These are phyloP conservation scores for Drosera capensis DNA, from an alignment of 148 eudicot species.

Conservation along the genomic window DNA sequence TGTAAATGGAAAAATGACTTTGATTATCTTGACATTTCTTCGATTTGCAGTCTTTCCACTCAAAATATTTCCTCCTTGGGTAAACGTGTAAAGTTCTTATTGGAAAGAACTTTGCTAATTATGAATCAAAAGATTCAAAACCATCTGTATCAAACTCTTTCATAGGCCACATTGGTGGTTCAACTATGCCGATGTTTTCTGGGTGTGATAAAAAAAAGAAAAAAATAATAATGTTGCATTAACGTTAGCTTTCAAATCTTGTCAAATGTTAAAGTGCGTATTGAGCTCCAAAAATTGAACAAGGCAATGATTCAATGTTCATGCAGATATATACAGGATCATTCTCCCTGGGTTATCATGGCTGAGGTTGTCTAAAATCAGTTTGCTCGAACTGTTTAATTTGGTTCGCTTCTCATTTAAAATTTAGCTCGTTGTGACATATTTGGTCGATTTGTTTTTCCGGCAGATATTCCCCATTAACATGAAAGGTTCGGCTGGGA, in stretches of 20 bases:
- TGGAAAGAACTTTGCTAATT: too few species aligned
- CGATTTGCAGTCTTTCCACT: background rate
- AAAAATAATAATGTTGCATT: too few species aligned
- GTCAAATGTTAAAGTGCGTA: background rate
- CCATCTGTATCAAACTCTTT: too few species aligned
- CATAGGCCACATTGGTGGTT: too few species aligned
- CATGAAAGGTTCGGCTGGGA: constrained; percentile 76
- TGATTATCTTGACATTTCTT: background rate
- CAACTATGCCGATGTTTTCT: too few species aligned
- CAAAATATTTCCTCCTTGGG: background rate
- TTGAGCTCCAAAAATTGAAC: background rate
- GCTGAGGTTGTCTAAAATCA: constrained; percentile 52
- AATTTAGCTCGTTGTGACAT: background rate
- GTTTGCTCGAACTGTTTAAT: background rate
- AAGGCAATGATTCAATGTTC: background rate
- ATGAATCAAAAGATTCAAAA: too few species aligned
- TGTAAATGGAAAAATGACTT: constrained; percentile 34
- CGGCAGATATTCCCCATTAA: constrained; percentile 83
- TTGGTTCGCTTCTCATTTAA: background rate
- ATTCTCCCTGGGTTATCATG: constrained; percentile 85
- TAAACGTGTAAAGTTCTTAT: too few species aligned
- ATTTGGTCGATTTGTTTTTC: background rate
- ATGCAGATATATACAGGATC: constrained; percentile 52
- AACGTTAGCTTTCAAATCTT: background rate
- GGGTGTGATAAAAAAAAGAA: too few species aligned